Base-by-base conservation (phyloP, 1,284 basidiomycete genomes). In the Trichosporon sp. region DNA sequence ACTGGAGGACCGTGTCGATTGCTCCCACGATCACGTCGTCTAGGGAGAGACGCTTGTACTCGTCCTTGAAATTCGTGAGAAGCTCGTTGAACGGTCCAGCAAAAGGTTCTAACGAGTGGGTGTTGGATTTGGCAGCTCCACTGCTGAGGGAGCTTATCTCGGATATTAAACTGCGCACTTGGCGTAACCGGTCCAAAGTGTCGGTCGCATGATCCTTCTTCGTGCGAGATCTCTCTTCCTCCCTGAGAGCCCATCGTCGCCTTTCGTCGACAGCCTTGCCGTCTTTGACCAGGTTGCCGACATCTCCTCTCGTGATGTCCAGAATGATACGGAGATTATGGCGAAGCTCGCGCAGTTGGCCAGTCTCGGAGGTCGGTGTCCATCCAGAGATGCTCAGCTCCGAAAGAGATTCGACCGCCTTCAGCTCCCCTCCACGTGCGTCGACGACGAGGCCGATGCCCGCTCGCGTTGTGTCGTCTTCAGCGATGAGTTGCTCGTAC, bases 11-110 rank as follows among this genome's bases (percentile, higher is more conserved):
- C 0, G 93, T 92, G 6, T 89, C 86, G 61, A 98, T 88, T 1
- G 94, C 91, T 37, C 89, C 94, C 0, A 99, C 90, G 0, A 96
- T 86, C 14, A 97, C 87, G 74, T 98, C 95, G 72, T 99, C 96
- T 25, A 97, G 80, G 10, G 84, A 83, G 74, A 93, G 89, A 68
- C 81, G 84, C 52, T 89, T 87, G 72, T 93, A 95, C 74, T 98
- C 95, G 14, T 82, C 80, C 2, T 87, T 82, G 69, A 88, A 94
- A 62, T 90, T 85, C 59, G 85, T 83, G 8, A 90, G 80, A 6
- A 96, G 84, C 46, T 84, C 85, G 68, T 88, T 85, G 72, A 96
- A 89, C 37, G 85, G 80, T 9, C 85, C 85, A 0, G 87, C 86
- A 72, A 96, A 88, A 0, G 84, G 82, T 11, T 88, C 86, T 10